These are phyloP conservation scores for Breynia disticha DNA, from an alignment of 441 rosid genomes.

Conservation along the genomic window DNA sequence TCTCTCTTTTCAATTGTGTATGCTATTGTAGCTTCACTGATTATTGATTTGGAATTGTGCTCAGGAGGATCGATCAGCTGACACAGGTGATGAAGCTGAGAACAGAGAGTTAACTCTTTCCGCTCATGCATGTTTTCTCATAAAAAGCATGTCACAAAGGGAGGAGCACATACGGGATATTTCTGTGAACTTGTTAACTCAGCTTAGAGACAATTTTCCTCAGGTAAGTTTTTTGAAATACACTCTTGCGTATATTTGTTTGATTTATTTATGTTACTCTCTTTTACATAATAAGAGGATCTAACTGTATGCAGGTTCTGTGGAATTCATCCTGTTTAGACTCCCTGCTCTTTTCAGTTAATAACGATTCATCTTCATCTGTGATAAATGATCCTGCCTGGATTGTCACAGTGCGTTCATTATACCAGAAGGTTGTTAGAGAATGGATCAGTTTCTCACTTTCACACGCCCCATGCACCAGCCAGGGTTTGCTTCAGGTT, in stretches of 20 bases:
- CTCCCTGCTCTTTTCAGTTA: conserved; percentile 70
- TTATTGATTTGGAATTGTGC: conserved; percentile 21
- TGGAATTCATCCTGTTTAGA: conserved; percentile 97
- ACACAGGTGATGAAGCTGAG: conserved; percentile 71
- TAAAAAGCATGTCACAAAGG: conserved; percentile 90
- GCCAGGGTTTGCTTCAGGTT: conserved; percentile 99
- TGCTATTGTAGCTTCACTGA: conserved; percentile 13
- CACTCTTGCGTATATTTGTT: conserved; percentile 2
- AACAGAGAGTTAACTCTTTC: conserved; percentile 72
- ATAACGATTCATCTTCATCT: conserved; percentile 45
- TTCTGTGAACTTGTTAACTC: conserved; percentile 74
- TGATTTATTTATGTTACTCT: conserved; percentile 2
- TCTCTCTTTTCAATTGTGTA: background rate
- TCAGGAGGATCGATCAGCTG: conserved; percentile 83
- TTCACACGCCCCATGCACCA: conserved; percentile 95
- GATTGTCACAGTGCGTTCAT: conserved; percentile 68
- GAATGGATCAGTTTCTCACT: conserved; percentile 91
- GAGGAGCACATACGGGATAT: conserved; percentile 91
- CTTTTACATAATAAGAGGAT: conserved; percentile 10
- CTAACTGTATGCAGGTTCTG: conserved; percentile 56
- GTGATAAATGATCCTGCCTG: conserved; percentile 84
- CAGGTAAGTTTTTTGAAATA: conserved; percentile 45
- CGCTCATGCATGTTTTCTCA: conserved; percentile 86
- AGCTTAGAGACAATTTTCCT: conserved; percentile 91
- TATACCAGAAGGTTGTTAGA: conserved; percentile 73